Base-by-base conservation (phyloP, 2,329 filamentous ascomycete species). In the Cladophialophora psammophila region DNA sequence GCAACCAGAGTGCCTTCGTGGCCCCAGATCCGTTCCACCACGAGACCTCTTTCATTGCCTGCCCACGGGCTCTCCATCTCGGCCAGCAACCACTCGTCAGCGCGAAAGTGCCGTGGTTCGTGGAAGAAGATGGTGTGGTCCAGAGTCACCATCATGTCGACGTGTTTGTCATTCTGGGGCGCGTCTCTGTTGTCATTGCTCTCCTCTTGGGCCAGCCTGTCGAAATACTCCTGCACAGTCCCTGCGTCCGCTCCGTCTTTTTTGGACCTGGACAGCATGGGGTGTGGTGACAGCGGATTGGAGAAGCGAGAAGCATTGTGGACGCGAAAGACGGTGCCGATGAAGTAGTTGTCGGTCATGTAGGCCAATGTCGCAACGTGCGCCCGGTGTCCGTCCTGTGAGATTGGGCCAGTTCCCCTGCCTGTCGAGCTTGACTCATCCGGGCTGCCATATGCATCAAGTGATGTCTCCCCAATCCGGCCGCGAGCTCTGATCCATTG, bases 311-410 rank as follows among this genome's bases (percentile, higher is more conserved):
- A 93, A 42, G 97, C 84, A 64, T 88, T 85, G 78, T 97, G 94
- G 62, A 94, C 89, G 20, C 92, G 88, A 32, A 90, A 84, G 8
- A 97, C 87, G 1, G 94, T 97, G 45, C 92, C 94, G 78, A 98
- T 94, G 80, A 99, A 97, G 81, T 92, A 95, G 76, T 87, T 91
- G 80, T 98, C 94, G 34, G 90, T 92, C 82, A 98, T 91, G 81
- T 98, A 99, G 26, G 94, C 94, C 69, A 99, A 84, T 7, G 94
- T 94, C 40, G 87, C 90, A 38, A 97, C 83, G 60, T 74, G 72
- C 3, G 72, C 69, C 42, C 72, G 70, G 66, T 72, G 72, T 42
- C 72, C 71, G 36, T 71, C 68, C n/a, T n/a, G n/a, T n/a, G n/a
- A n/a, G n/a, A n/a, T n/a, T n/a, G n/a, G n/a, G n/a, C n/a, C n/a